Evolutionary conservation across 768 basidiomycete genomes (phyloP), one percentile per base, ranked within the genome.

Genomic region (Amanita muscaria): DNA sequence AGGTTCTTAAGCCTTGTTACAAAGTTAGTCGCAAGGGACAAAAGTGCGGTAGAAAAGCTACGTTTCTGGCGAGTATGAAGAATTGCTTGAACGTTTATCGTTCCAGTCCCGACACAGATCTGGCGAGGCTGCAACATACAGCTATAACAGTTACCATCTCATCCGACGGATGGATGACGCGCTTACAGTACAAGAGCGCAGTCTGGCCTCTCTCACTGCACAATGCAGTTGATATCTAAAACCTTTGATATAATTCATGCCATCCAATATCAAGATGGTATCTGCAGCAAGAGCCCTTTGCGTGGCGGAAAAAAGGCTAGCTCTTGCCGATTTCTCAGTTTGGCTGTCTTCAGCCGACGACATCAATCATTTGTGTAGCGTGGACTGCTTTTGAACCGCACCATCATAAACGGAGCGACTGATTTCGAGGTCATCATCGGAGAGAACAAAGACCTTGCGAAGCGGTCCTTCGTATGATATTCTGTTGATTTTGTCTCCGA

Each of bases 221-320:
- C 94, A 97, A 59, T 97, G 96, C 67, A 99, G 81, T 61, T 99
- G 96, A 63, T 99, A 99, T 23, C 96, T 80, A 59, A 91, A 96
- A 9, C 94, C 94, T 60, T 99, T 98, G 73, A 98, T 98, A 64
- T 99, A 97, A 58, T 98, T 98, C 53, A 87, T 74, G 11, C 83
- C 79, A 57, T 99, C 96, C 49, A 92, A 74, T 52, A 99, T 86
- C 47, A 96, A 72, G 54, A 97, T 78, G 0, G 79, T 85, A 54
- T 88, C 80, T 27, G 64, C 60, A 18, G 74, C 70, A 51, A 99
- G 71, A 25, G 76, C 71, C 10, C 96, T 73, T 53, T 84, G 88
- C 40, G 92, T 68, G 1, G 88, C 78, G 1, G 91, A 79, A 60
- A 94, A 90, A 16, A 94, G 71, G 9, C 84, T 70, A 4, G 75